Evolutionary conservation across 139 green algal genomes (phyloP), one percentile per base, ranked within the genome.

Genomic region (Klebsormidium nitens): DNA sequence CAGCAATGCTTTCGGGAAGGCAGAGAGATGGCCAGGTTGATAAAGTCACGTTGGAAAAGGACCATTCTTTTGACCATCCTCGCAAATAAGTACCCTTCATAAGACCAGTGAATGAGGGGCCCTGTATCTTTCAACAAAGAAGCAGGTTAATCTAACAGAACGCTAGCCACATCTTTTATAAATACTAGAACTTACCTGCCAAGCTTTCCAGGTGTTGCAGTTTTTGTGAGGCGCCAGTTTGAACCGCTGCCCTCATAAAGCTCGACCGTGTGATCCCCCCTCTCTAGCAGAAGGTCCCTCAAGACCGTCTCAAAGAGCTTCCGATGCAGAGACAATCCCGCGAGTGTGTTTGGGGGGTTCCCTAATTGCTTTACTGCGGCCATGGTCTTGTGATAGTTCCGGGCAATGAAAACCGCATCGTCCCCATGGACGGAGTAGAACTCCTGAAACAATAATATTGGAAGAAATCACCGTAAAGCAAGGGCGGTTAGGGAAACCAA

Each of bases 371-470:
- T 29, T 17, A 76, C 49, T 44, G 47, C 60, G 17, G 69, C 66
- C 19, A 56, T 39, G 39, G 88, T 91, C 17, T 86, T 87, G 78
- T 95, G 95, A 59, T 94, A 95, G 1, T 72, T 50, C 4, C 80
- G 78, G 1, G 91, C 89, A 1, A 97, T 71, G 47, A 89, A 83
- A 2, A 87, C 36, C 0, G 91, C 89, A n/a, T 80, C 64, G 1
- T 88, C 78, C 32, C 91, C 91, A 72, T 96, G 91, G 4, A 91
- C 83, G 0, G 91, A 89, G 66, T 89, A 93, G 61, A 86, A 94
- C n/a, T 79, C 72, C 66, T 76, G 65, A 23, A 23, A 55, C 23
- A 55, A 55, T 31, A 55, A 55, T 55, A 55, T 23, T 31, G 23
- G 23, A 23, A 55, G 23, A 55, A 55, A 23, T 55, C 23, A 55